Evolutionary conservation across 2,329 filamentous ascomycete genomes (phyloP).

Genomic region (Ophiostoma piceae): DNA sequence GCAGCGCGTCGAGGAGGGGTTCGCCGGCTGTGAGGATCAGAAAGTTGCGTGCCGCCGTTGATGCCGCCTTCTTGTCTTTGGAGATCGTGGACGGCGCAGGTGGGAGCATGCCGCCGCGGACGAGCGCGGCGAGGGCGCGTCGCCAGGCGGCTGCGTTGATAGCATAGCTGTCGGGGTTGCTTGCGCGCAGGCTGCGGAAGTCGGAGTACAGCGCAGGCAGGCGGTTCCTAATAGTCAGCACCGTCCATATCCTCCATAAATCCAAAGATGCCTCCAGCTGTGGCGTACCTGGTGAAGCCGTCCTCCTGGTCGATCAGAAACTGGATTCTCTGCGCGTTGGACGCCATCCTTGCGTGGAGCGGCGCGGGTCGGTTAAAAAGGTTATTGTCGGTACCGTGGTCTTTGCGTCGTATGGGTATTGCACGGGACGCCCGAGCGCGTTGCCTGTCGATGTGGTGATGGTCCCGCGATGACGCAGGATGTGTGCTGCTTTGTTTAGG

Average conservation of each 20-base stretch:
- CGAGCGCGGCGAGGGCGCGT: slow-evolving; percentile 33
- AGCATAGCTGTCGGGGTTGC: slow-evolving; percentile 30
- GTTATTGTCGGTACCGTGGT: neutral
- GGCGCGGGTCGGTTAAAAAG: neutral
- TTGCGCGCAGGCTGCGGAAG: slow-evolving; percentile 30
- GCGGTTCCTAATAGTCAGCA: slow-evolving; percentile 23
- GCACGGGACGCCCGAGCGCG: slow-evolving; percentile 10
- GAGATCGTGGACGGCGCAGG: slow-evolving; percentile 16
- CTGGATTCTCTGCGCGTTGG: slow-evolving; percentile 28
- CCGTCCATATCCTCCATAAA: neutral
- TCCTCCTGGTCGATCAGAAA: slow-evolving; percentile 27
- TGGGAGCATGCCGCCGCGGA: slow-evolving; percentile 34
- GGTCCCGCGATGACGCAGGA: slow-evolving; percentile 23
- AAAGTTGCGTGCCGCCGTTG: slow-evolving; percentile 39
- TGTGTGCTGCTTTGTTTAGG: slow-evolving; percentile 7
- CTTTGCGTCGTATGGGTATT: neutral
- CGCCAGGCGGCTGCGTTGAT: slow-evolving; percentile 38
- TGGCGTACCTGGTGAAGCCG: slow-evolving; percentile 25
- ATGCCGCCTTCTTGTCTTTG: neutral
- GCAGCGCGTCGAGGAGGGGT: slow-evolving; percentile 63
- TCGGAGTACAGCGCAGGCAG: slow-evolving; percentile 31
- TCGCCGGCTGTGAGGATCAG: slow-evolving; percentile 54
- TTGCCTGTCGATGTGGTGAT: slow-evolving; percentile 13
- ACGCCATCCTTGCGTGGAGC: slow-evolving; percentile 21
- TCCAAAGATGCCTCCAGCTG: too few species aligned